Evolutionary conservation across 345 rosid species (phyloP).

Genomic region (Raphanus raphanistrum): DNA sequence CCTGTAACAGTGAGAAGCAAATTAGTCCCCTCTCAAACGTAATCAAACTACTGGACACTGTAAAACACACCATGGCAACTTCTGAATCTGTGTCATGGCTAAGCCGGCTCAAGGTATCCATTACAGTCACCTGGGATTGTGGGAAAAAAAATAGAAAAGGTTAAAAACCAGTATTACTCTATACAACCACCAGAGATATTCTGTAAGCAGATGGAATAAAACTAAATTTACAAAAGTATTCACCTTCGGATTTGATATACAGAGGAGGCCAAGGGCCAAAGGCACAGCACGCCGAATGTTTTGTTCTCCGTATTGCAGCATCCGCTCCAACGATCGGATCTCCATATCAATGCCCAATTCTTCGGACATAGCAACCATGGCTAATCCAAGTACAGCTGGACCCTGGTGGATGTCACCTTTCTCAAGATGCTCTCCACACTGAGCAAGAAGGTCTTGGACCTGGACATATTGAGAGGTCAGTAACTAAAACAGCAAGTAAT

Average conservation of each 20-base stretch:
- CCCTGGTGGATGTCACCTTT: conserved; percentile 94
- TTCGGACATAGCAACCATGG: conserved; percentile 98
- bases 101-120: conserved; percentile 96
- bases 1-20: conserved; percentile 48
- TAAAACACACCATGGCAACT: conserved; percentile 77
- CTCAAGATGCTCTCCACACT: conserved; percentile 92
- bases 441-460: conserved; percentile 93
- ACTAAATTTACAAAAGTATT: conserved; percentile 20
- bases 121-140: conserved; percentile 74
- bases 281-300: conserved; percentile 93
- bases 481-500: conserved; percentile 6
- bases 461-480: conserved; percentile 36
- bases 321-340: conserved; percentile 90
- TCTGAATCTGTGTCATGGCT: conserved; percentile 98
- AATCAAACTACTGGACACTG: background rate
- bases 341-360: conserved; percentile 96
- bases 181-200: background rate
- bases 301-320: conserved; percentile 93
- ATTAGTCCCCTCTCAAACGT: conserved; percentile 8
- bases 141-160: background rate
- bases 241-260: conserved; percentile 96
- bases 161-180: conserved; percentile 11
- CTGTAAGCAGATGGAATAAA: conserved; percentile 10
- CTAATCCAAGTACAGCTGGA: conserved; percentile 96
- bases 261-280: conserved; percentile 93